Conservation (phyloP, 1,284 basidiomycete species). For the Cutaneotrichosporon sp. region DNA sequence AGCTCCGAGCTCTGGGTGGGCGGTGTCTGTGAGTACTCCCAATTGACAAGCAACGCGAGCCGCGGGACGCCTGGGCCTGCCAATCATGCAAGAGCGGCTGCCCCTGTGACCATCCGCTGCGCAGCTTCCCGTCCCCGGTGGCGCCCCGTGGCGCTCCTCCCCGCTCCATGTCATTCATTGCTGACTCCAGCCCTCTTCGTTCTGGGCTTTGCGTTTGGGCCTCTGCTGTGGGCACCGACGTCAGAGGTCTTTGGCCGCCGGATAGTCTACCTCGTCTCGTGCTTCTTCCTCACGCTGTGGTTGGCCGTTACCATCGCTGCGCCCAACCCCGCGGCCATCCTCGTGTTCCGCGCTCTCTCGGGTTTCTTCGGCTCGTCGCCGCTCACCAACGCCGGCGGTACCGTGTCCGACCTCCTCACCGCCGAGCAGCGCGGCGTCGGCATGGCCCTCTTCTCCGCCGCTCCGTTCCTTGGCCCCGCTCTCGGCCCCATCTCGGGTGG, state of each 20-base stretch:
- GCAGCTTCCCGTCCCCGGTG: neutral
- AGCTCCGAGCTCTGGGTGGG: constrained; percentile 26
- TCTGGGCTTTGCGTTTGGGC: constrained; percentile 47
- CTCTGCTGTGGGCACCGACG: constrained; percentile 57
- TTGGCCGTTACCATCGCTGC: constrained; percentile 66
- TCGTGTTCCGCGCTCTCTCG: constrained; percentile 65
- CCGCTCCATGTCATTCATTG: no score
- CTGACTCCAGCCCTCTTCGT: constrained; percentile 38
- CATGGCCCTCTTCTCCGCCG: constrained; percentile 50
- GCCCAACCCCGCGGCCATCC: constrained; percentile 63
- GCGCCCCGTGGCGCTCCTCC: no score
- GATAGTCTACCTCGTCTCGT: constrained; percentile 57
- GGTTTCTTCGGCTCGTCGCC: constrained; percentile 70
- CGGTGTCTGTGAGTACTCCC: constrained; percentile 23
- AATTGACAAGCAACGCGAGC: no score
- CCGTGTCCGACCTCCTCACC: constrained; percentile 53
- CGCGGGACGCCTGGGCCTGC: no score
- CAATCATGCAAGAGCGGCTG: neutral
- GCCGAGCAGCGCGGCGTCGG: constrained; percentile 52
- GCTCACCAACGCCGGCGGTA: constrained; percentile 63
- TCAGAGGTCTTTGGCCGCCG: constrained; percentile 66
- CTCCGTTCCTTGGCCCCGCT: constrained; percentile 54
- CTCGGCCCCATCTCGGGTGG: constrained; percentile 41
- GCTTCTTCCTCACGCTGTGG: constrained; percentile 52
- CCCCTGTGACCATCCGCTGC: neutral